Percentiles rank a stretch among this genome's conserved stretches.
phyloP scores from a whole-genome alignment of 2,329 filamentous ascomycete species.

The Dactylellina leptospora region DNA sequence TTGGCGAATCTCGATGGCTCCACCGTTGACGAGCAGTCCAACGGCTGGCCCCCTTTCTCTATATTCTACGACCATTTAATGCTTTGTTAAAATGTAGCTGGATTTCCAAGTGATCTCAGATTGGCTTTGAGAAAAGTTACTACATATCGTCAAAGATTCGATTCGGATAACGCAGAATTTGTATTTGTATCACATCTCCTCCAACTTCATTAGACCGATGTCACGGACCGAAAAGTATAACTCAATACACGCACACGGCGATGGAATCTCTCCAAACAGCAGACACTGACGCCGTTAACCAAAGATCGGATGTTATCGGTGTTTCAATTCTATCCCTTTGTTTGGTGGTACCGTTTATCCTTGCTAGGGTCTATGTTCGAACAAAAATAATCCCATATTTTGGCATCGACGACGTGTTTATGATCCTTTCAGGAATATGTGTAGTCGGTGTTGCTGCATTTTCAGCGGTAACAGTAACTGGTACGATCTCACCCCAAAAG shows the following conservation, averaged over 20 bases:
- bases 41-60: too few species aligned
- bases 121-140: too few species aligned
- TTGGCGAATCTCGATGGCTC: too few species aligned
- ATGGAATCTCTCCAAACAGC: constrained; percentile 3
- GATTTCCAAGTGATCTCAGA: too few species aligned
- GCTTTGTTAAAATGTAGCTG: too few species aligned
- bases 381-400: constrained; percentile 35
- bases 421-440: constrained; percentile 30
- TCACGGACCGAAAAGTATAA: neutral
- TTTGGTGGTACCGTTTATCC: constrained; percentile 18
- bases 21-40: too few species aligned
- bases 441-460: constrained; percentile 13
- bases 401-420: constrained; percentile 42
- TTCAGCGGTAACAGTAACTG: constrained; percentile 7
- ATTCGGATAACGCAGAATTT: too few species aligned
- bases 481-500: neutral
- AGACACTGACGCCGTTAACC: constrained; percentile 14
- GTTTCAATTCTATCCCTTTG: constrained; percentile 18
- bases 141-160: too few species aligned
- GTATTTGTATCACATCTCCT: too few species aligned
- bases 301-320: constrained; percentile 16
- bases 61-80: too few species aligned
- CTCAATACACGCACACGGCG: neutral
- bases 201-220: neutral
- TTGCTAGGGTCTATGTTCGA: constrained; percentile 28